These are phyloP conservation scores for Leucocoprinus leucothites DNA, from an alignment of 768 basidiomycete species.

Conservation along the genomic window DNA sequence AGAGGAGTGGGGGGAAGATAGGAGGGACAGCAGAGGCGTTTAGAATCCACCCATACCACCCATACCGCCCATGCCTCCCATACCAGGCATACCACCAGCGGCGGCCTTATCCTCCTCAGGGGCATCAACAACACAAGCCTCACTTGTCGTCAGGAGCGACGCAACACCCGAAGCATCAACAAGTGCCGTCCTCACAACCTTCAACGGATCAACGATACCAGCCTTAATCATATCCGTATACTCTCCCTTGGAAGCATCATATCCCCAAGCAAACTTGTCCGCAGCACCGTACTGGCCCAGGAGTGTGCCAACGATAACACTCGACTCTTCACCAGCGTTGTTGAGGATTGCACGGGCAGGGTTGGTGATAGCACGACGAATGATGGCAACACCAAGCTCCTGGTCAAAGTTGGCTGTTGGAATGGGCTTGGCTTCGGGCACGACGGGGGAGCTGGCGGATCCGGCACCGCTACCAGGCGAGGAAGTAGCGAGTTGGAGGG, in stretches of 20 bases:
- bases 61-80: conserved; percentile 25
- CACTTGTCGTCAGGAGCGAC: conserved; percentile 87
- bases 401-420: conserved; percentile 93
- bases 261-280: conserved; percentile 85
- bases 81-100: conserved; percentile 38
- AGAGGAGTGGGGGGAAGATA: background rate
- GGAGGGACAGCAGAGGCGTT: background rate
- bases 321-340: conserved; percentile 94
- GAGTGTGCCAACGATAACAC: conserved; percentile 89
- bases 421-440: conserved; percentile 63
- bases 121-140: conserved; percentile 89
- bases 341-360: conserved; percentile 86
- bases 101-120: conserved; percentile 70
- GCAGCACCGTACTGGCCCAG: conserved; percentile 61
- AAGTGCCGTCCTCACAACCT: conserved; percentile 92
- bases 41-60: conserved; percentile 21
- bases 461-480: conserved; percentile 43
- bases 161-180: conserved; percentile 95
- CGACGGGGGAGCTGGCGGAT: conserved; percentile 46
- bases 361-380: conserved; percentile 78
- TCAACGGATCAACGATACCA: conserved; percentile 94
- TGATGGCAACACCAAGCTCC: conserved; percentile 91
- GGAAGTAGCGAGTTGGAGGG: conserved; percentile 61
- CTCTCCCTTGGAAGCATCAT: conserved; percentile 89
- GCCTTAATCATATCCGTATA: conserved; percentile 93